These are phyloP conservation scores for Cladosporium sp. DNA, from an alignment of 2,329 filamentous ascomycete species.

Conservation along the genomic window DNA sequence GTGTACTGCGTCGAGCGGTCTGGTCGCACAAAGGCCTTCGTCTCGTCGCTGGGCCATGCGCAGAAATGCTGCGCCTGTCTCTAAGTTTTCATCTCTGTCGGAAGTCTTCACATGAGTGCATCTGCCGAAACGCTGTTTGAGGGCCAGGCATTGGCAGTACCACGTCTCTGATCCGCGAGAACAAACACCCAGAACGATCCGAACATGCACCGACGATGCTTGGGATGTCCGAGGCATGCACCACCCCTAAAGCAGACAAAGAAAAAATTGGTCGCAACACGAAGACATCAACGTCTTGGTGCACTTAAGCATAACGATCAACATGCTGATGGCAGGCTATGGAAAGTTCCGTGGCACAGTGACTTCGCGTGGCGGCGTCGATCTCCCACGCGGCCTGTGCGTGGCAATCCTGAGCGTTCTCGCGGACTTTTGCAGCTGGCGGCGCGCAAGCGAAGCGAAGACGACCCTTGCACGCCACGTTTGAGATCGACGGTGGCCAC, in stretches of 20 bases:
- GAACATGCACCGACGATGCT: not conserved
- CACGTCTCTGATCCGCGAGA: no score
- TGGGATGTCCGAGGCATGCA: not conserved
- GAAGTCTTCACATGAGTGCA: no score
- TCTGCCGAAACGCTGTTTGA: no score
- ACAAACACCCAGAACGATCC: not conserved
- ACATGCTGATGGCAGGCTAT: not conserved
- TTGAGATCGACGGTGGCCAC: slow-evolving; percentile 5
- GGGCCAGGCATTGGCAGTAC: no score
- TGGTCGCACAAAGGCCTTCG: not conserved
- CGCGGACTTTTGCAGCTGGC: not conserved
- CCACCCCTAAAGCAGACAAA: not conserved
- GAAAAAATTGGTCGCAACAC: not conserved
- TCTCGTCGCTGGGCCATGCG: no score
- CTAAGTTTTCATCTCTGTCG: no score
- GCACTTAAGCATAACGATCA: slow-evolving; percentile 8
- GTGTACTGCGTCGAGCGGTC: not conserved
- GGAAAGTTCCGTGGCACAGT: slow-evolving; percentile 5
- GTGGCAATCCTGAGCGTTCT: not conserved
- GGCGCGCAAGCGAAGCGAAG: slow-evolving; percentile 6
- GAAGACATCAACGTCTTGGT: not conserved
- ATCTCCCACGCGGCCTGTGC: not conserved
- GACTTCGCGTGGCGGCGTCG: slow-evolving; percentile 8
- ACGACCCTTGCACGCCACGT: slow-evolving; percentile 11
- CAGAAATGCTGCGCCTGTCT: no score